Evolutionary conservation across 164 flowering plant genomes (phyloP).

Genomic region (Paratinospora sagittata): DNA sequence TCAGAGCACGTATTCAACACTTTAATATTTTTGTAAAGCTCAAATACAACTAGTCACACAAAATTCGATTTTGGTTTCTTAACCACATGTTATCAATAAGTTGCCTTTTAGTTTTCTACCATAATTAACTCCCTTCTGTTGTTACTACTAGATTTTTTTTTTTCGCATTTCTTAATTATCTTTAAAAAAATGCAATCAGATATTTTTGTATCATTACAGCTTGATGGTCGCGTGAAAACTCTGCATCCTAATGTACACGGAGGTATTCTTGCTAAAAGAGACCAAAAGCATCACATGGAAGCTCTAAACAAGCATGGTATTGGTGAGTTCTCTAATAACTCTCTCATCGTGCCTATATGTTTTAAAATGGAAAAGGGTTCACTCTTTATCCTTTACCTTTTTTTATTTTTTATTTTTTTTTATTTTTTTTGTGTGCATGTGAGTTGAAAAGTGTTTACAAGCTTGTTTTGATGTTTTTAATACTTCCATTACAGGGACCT

Average conservation of each 20-base stretch:
- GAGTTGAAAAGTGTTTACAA: neutral
- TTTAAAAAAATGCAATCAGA: neutral
- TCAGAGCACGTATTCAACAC: too few species aligned
- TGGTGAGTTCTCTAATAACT: conserved; percentile 39
- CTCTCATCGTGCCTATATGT: neutral
- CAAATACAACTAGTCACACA: neutral
- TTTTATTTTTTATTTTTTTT: neutral
- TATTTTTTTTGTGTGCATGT: neutral
- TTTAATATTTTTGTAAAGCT: too few species aligned
- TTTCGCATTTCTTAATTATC: neutral
- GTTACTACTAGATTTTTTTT: neutral
- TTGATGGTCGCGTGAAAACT: conserved; percentile 98
- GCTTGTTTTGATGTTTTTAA: neutral
- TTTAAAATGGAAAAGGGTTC: neutral
- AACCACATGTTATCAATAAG: neutral
- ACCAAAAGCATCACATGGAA: conserved; percentile 77
- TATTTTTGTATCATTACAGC: conserved; percentile 38
- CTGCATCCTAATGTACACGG: conserved; percentile 93
- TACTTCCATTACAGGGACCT: conserved; percentile 49
- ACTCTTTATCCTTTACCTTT: too few species aligned
- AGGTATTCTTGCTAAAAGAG: conserved; percentile 97
- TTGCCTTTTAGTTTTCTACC: neutral
- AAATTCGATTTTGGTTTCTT: neutral
- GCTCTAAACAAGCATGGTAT: conserved; percentile 82
- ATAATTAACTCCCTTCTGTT: neutral